These are phyloP conservation scores for Debaryomyces castellii DNA, from an alignment of 805 yeast species.

Conservation along the genomic window DNA sequence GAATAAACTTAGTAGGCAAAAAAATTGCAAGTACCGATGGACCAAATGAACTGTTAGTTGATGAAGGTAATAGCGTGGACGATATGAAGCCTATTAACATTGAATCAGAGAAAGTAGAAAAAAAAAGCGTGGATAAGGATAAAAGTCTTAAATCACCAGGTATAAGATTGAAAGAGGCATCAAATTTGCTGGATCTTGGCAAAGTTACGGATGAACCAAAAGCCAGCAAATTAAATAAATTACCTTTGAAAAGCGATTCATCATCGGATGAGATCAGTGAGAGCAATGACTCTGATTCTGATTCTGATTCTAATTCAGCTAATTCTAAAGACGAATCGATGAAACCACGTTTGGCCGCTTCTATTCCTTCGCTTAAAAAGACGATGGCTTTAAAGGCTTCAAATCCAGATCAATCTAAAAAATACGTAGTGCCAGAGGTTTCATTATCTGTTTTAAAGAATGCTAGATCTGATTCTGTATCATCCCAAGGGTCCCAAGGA, in stretches of 20 bases:
- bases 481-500: slow-evolving; percentile 6
- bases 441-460: not conserved
- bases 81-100: not conserved
- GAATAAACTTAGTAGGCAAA: slow-evolving; percentile 1
- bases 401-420: not conserved
- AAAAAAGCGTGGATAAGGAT: not conserved
- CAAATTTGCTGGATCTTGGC: not conserved
- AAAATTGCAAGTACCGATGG: not conserved
- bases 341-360: slow-evolving; percentile 9
- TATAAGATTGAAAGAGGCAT: not conserved
- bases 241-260: not conserved
- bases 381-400: not conserved
- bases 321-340: slow-evolving; percentile 4
- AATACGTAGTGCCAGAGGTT: not conserved
- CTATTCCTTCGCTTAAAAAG: slow-evolving; percentile 3
- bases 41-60: not conserved
- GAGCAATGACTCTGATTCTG: not conserved
- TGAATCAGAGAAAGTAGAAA: not conserved
- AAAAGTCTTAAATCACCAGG: not conserved
- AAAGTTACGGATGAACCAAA: too few relatives aligned
- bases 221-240: not conserved
- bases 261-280: not conserved
- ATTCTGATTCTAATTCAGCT: slow-evolving; percentile 11
- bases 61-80: not conserved
- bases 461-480: not conserved